Evolutionary conservation across 164 flowering plant species (phyloP).

Genomic region (Warburgia ugandensis): DNA sequence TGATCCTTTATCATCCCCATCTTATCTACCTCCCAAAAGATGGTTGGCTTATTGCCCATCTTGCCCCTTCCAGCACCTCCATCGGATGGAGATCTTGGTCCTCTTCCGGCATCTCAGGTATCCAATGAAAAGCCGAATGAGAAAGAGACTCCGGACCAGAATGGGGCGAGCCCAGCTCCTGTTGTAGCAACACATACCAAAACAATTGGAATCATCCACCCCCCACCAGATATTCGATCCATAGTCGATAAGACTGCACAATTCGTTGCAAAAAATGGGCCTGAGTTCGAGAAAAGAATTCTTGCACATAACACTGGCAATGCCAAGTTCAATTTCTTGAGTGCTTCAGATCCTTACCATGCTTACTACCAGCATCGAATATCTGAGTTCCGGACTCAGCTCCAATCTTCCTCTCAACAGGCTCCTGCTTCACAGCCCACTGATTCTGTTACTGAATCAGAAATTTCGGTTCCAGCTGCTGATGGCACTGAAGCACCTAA

Average conservation of each 20-base stretch:
- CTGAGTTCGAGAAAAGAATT: slow-evolving; percentile 89
- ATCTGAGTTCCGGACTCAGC: slow-evolving; percentile 73
- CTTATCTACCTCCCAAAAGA: too few species aligned
- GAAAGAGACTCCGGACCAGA: slow-evolving; percentile 23
- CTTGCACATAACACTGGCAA: slow-evolving; percentile 76
- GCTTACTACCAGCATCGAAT: slow-evolving; percentile 88
- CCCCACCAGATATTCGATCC: slow-evolving; percentile 88
- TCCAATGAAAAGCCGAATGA: slow-evolving; percentile 28
- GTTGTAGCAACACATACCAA: slow-evolving; percentile 76
- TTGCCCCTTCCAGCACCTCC: slow-evolving; percentile 93
- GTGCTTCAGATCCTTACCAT: slow-evolving; percentile 83
- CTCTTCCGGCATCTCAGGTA: slow-evolving; percentile 64
- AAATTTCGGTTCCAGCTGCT: slow-evolving; percentile 24
- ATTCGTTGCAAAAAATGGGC: slow-evolving; percentile 92
- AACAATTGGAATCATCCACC: slow-evolving; percentile 92
- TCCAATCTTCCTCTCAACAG: slow-evolving; percentile 38
- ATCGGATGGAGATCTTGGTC: slow-evolving; percentile 70
- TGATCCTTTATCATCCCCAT: too few species aligned
- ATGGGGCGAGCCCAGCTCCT: slow-evolving; percentile 18
- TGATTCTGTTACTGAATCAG: slow-evolving; percentile 39
- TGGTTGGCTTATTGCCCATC: slow-evolving; percentile 55
- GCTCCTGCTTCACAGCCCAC: slow-evolving; percentile 21
- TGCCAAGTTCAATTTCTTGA: slow-evolving; percentile 86
- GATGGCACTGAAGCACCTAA: slow-evolving; percentile 28
- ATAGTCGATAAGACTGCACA: slow-evolving; percentile 88